These are phyloP conservation scores for Coniochaeta sp. DNA, from an alignment of 2,329 filamentous ascomycete genomes.

Conservation along the genomic window DNA sequence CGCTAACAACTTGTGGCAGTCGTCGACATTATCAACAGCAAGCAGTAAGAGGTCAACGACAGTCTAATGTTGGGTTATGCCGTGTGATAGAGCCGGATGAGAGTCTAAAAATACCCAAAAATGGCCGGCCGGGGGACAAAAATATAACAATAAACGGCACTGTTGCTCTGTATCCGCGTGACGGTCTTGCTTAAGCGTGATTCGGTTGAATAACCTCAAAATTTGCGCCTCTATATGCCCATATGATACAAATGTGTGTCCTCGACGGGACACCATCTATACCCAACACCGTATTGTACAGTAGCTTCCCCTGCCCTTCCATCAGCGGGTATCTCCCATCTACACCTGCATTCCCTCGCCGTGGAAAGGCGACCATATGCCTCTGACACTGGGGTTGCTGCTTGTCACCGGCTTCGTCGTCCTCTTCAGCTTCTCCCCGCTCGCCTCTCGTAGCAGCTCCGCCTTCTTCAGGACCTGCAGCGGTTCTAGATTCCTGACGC, in stretches of 20 bases:
- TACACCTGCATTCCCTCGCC: constrained; percentile 50
- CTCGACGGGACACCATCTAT: neutral
- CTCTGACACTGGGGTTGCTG: constrained; percentile 59
- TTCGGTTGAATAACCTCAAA: neutral
- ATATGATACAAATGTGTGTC: neutral
- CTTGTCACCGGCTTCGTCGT: constrained; percentile 58
- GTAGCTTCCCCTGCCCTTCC: neutral
- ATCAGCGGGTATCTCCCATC: constrained; percentile 6
- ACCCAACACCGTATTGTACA: neutral
- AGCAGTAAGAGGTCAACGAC: constrained; percentile 30
- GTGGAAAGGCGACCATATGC: constrained; percentile 66
- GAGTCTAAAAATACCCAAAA: constrained; percentile 3
- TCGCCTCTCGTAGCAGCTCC: constrained; percentile 64
- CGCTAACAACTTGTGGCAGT: constrained; percentile 28
- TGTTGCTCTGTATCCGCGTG: neutral
- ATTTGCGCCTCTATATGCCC: neutral
- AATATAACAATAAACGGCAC: neutral
- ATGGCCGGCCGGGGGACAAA: neutral
- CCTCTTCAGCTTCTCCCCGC: constrained; percentile 64
- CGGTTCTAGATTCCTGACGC: constrained; percentile 78
- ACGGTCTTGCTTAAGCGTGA: neutral
- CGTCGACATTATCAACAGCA: constrained; percentile 54
- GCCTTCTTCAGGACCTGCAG: constrained; percentile 77
- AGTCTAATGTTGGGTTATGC: neutral
- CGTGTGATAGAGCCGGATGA: constrained; percentile 8